phyloP scores from a whole-genome alignment of 805 yeast genomes.

The Saccharomycopsis oosterbeekiorum region DNA sequence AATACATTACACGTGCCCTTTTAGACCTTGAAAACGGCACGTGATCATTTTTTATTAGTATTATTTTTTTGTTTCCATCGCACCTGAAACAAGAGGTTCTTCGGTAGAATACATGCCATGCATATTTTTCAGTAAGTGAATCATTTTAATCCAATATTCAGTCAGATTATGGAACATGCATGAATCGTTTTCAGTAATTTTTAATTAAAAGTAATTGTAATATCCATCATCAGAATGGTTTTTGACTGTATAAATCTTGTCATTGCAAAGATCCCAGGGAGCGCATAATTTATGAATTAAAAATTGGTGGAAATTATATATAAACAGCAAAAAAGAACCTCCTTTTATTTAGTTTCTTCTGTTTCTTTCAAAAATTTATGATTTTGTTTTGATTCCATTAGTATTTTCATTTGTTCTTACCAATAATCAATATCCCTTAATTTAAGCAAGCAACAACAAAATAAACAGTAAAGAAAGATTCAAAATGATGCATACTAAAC shows the following conservation, averaged over 20 bases:
- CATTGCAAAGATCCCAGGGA: too few relatives aligned
- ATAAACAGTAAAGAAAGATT: background rate
- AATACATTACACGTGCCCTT: too few relatives aligned
- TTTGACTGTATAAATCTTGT: background rate
- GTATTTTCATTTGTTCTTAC: background rate
- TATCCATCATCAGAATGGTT: background rate
- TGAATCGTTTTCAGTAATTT: background rate
- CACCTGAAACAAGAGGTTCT: background rate
- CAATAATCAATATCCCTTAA: background rate
- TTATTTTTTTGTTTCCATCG: background rate
- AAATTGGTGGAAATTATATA: background rate
- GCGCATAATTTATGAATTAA: too few relatives aligned
- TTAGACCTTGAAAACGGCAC: background rate
- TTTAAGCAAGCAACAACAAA: background rate
- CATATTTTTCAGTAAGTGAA: background rate
- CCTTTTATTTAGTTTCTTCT: background rate
- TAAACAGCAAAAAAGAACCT: background rate
- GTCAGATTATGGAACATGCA: conserved; percentile 1
- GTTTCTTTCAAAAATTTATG: too few relatives aligned
- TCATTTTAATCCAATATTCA: background rate
- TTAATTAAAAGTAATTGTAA: background rate
- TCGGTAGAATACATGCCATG: background rate
- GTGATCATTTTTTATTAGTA: background rate
- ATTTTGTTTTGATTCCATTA: background rate
- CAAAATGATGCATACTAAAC: background rate